Base-by-base conservation (phyloP, 2,329 filamentous ascomycete species). In the Colletotrichum filicis region DNA sequence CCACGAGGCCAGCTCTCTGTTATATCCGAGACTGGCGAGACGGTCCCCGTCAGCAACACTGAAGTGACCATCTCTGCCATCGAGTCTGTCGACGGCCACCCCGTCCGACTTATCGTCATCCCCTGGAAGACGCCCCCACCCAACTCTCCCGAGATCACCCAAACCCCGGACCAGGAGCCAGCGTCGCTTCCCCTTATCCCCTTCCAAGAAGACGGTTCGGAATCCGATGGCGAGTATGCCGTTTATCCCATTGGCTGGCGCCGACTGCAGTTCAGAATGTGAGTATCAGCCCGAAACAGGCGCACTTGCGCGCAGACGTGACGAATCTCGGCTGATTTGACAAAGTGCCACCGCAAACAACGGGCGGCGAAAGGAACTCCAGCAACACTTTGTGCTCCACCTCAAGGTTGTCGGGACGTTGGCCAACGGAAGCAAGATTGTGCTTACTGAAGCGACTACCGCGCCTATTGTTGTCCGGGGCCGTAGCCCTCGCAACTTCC, bases 71-170 rank as follows among this genome's bases (percentile, higher is more conserved):
- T 98, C 59, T 97, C 95, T 5, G 96, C 96, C 9, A 97, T 95
- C 61, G 96, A 98, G 81, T 98, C 96, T 1, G 95, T 98, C 19
- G 96, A 98, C 81, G 94, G 95, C 42, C 96, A 98, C 77, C 86
- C 94, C 0, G 95, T 98, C 56, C 96, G 97, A 78, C 92, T 98
- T 74, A 98, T 98, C 75, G 97, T 97, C 8, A 97, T 98, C 73
- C 96, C 96, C 1, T 98, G 96, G 96, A 98, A 98, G 86, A 98
- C 95, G 2, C 95, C 95, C 1, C 94, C 93, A 32, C 94, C 94
- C 63, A 94, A 92, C 82, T 91, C 92, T 4, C 88, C 91, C n/a
- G 90, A 93, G 75, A 87, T 92, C 71, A 87, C 84, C 74, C 90
- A 92, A 74, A 85, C 85, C 1, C 86, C 86, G 0, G 96, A 98